These are phyloP conservation scores for Trichoderma atrobrunneum DNA, from an alignment of 2,329 filamentous ascomycete genomes.

Conservation along the genomic window DNA sequence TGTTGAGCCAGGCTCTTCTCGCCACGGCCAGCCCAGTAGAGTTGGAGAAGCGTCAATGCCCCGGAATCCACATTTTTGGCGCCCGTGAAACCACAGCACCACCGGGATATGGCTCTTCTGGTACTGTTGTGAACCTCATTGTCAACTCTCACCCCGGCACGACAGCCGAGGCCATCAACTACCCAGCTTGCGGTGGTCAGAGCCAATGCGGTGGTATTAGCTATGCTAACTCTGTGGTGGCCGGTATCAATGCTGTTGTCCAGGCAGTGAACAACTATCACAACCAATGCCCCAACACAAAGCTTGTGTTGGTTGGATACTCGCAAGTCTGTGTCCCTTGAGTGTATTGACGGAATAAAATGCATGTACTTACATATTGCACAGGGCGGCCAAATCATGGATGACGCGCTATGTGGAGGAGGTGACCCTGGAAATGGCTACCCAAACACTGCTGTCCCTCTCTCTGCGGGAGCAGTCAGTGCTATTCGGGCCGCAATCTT, in stretches of 20 bases:
- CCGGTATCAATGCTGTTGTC: constrained; percentile 13
- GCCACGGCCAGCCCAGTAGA: neutral
- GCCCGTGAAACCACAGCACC: constrained; percentile 49
- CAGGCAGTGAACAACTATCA: constrained; percentile 55
- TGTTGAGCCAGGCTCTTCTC: constrained; percentile 12
- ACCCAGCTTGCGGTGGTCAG: constrained; percentile 63
- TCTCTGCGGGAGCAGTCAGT: constrained; percentile 46
- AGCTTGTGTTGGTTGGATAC: constrained; percentile 61
- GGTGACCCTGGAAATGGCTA: constrained; percentile 47
- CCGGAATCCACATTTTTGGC: constrained; percentile 43
- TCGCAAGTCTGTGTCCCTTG: constrained; percentile 47
- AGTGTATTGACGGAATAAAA: neutral
- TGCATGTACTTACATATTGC: neutral
- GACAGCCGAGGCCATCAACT: constrained; percentile 53
- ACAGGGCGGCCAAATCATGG: constrained; percentile 59
- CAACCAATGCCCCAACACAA: constrained; percentile 52
- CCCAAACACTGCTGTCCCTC: constrained; percentile 40
- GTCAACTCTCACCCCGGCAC: constrained; percentile 46
- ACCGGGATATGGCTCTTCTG: constrained; percentile 51
- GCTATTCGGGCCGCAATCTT: constrained; percentile 63
- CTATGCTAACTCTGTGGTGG: constrained; percentile 52
- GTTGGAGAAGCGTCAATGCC: constrained; percentile 18
- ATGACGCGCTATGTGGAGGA: constrained; percentile 62
- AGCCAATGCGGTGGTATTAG: constrained; percentile 54
- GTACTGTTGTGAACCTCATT: constrained; percentile 50